phyloP scores from a whole-genome alignment of 2,329 filamentous ascomycete species.

The Incumbomyces delicatus region DNA sequence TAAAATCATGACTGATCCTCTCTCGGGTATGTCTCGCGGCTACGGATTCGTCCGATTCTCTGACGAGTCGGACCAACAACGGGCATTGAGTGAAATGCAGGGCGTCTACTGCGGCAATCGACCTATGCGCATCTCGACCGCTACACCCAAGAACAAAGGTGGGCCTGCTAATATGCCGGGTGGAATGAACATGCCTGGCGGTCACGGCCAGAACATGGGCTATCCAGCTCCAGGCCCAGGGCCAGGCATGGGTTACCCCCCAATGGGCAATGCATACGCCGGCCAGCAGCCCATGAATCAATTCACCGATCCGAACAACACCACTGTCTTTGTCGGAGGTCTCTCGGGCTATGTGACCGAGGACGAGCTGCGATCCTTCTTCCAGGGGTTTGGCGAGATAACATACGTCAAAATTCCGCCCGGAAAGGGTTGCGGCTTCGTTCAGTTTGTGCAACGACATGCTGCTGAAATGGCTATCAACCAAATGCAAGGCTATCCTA shows the following conservation, averaged over 20 bases:
- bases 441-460: conserved; percentile 97
- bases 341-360: conserved; percentile 97
- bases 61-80: conserved; percentile 91
- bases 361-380: conserved; percentile 98
- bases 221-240: conserved; percentile 27
- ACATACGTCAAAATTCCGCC: conserved; percentile 99
- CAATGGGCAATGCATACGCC: conserved; percentile 49
- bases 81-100: conserved; percentile 94
- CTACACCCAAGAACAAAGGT: conserved; percentile 81
- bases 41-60: conserved; percentile 98
- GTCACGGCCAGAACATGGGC: conserved; percentile 23
- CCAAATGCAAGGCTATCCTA: conserved; percentile 99
- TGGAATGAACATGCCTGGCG: conserved; percentile 42
- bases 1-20: conserved; percentile 99
- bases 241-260: conserved; percentile 49
- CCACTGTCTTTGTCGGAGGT: conserved; percentile 94
- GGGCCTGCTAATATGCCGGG: conserved; percentile 45
- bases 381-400: conserved; percentile 98
- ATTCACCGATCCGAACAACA: conserved; percentile 99
- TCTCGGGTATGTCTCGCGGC: conserved; percentile 92
- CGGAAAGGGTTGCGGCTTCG: conserved; percentile 97
- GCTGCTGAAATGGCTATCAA: conserved; percentile 99
- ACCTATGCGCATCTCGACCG: conserved; percentile 96
- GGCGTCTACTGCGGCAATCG: conserved; percentile 98
- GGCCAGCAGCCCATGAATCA: conserved; percentile 82